Evolutionary conservation across 257 asterid genomes (phyloP).

Genomic region (Capsicum pubescens): DNA sequence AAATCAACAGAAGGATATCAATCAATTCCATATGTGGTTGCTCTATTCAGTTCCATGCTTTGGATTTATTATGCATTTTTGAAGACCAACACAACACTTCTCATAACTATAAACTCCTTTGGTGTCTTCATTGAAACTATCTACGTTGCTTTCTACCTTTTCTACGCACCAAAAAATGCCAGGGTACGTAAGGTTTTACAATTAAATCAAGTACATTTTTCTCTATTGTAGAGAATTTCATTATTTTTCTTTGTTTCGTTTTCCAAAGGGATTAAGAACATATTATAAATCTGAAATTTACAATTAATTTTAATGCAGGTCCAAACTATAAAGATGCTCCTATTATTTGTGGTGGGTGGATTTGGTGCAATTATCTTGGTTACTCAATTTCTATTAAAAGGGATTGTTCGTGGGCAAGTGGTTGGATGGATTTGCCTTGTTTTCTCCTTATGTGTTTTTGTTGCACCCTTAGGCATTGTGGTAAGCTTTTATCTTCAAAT

Average conservation of each 20-base stretch:
- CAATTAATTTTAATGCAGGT: slow-evolving; percentile 33
- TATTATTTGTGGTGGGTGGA: slow-evolving; percentile 46
- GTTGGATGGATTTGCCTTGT: slow-evolving; percentile 76
- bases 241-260: no score
- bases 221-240: no score
- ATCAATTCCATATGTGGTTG: slow-evolving; percentile 58
- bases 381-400: slow-evolving; percentile 47
- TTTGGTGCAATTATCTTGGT: slow-evolving; percentile 49
- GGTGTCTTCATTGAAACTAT: slow-evolving; percentile 60
- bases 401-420: slow-evolving; percentile 39
- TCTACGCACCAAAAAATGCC: slow-evolving; percentile 50
- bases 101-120: slow-evolving; percentile 65
- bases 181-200: slow-evolving; percentile 28
- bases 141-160: slow-evolving; percentile 56
- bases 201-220: no score
- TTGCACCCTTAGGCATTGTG: slow-evolving; percentile 70
- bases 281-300: no score
- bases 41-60: slow-evolving; percentile 66
- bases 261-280: no score
- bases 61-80: slow-evolving; percentile 78
- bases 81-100: slow-evolving; percentile 63
- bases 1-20: slow-evolving; percentile 68
- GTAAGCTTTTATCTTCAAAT: not conserved
- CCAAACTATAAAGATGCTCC: slow-evolving; percentile 50
- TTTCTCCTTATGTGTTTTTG: slow-evolving; percentile 69